Conservation (phyloP, 1,284 basidiomycete genomes). For the Ustilago cynodontis region DNA sequence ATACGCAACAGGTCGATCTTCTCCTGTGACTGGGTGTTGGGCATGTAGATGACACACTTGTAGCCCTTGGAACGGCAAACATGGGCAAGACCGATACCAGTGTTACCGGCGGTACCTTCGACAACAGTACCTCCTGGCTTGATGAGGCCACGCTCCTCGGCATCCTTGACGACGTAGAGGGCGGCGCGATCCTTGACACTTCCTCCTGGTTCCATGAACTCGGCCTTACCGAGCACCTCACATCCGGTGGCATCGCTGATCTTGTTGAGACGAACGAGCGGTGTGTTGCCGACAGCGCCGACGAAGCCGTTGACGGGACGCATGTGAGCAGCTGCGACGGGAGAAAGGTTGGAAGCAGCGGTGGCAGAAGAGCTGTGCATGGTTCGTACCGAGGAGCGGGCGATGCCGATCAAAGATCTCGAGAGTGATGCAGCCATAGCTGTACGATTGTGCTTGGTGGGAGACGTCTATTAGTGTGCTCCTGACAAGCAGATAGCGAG, state of each 20-base stretch:
- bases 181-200: slow-evolving; percentile 98
- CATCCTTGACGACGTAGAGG: slow-evolving; percentile 87
- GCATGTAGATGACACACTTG: slow-evolving; percentile 99
- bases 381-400: slow-evolving; percentile 35
- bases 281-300: slow-evolving; percentile 93
- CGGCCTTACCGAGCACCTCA: slow-evolving; percentile 91
- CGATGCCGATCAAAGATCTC: slow-evolving; percentile 25
- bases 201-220: slow-evolving; percentile 99
- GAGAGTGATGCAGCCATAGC: slow-evolving; percentile 31
- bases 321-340: slow-evolving; percentile 59
- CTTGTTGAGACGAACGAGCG: slow-evolving; percentile 76
- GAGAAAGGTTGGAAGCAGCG: slow-evolving; percentile 31
- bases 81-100: slow-evolving; percentile 92
- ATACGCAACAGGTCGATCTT: slow-evolving; percentile 97
- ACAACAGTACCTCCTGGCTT: slow-evolving; percentile 93
- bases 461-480: not conserved
- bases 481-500: not conserved
- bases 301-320: slow-evolving; percentile 78
- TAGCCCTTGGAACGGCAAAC: slow-evolving; percentile 93
- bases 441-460: not conserved
- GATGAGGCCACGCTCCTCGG: slow-evolving; percentile 82
- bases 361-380: slow-evolving; percentile 29
- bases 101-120: slow-evolving; percentile 99
- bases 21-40: slow-evolving; percentile 90
- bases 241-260: slow-evolving; percentile 91